These are phyloP conservation scores for Auriscalpium orientale DNA, from an alignment of 768 basidiomycete genomes.

Conservation along the genomic window DNA sequence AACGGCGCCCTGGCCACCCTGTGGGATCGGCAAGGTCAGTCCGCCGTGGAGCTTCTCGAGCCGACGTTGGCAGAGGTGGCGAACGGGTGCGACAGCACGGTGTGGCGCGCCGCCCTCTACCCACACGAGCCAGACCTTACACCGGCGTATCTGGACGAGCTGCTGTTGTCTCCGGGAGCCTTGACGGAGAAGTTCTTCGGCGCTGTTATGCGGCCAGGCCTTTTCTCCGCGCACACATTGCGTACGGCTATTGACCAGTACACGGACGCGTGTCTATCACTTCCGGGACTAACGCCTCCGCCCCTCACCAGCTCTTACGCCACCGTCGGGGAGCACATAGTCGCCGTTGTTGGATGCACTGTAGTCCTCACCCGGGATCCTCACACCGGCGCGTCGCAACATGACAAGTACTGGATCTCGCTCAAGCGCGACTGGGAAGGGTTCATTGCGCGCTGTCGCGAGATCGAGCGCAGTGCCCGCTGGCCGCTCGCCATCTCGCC, in stretches of 20 bases:
- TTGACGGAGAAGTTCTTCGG: constrained; percentile 67
- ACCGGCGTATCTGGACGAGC: constrained; percentile 82
- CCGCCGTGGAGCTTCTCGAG: constrained; percentile 53
- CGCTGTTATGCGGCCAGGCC: constrained; percentile 78
- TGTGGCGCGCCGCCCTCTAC: constrained; percentile 53
- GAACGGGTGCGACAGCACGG: constrained; percentile 21
- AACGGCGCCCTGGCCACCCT: constrained; percentile 52
- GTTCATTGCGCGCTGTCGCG: constrained; percentile 61
- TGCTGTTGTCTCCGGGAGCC: constrained; percentile 62
- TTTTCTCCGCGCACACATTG: constrained; percentile 80
- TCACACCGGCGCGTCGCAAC: constrained; percentile 71
- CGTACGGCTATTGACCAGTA: constrained; percentile 81
- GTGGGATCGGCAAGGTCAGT: constrained; percentile 78
- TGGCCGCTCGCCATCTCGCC: constrained; percentile 69
- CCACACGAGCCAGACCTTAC: constrained; percentile 71
- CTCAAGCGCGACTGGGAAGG: constrained; percentile 87
- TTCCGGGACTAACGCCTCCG: constrained; percentile 48
- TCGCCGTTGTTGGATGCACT: constrained; percentile 79
- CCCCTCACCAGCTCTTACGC: constrained; percentile 57
- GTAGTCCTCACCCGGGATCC: constrained; percentile 66
- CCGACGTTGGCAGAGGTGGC: constrained; percentile 34
- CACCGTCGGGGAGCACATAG: constrained; percentile 67
- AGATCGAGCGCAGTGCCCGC: constrained; percentile 80
- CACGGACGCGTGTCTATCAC: constrained; percentile 58
- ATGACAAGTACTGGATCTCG: constrained; percentile 76